A percentile compares a stretch with the other conserved stretches of the same genome.
Evolutionary conservation across 805 yeast genomes (phyloP).

Genomic region (Barnettozyma botsteinii): DNA sequence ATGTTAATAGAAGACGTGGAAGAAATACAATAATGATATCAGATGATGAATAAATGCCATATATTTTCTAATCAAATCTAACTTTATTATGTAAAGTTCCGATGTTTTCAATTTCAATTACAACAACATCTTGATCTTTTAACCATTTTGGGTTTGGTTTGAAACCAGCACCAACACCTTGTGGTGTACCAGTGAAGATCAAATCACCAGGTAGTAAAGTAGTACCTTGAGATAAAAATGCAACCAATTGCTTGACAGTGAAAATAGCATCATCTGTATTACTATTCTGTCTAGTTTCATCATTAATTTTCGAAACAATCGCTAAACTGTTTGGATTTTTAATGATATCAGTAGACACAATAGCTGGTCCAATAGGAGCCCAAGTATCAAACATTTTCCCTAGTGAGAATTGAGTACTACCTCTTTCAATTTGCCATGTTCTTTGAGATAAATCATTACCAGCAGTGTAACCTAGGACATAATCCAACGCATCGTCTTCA

Average conservation of each 20-base stretch:
- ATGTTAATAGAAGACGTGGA: neutral
- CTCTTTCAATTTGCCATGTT: slow-evolving; percentile 45
- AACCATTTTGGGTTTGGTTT: slow-evolving; percentile 35
- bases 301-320: slow-evolving; percentile 39
- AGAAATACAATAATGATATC: neutral
- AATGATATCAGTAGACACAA: slow-evolving; percentile 32
- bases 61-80: slow-evolving; percentile 21
- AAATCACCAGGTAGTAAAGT: slow-evolving; percentile 48
- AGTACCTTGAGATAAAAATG: slow-evolving; percentile 44
- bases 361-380: slow-evolving; percentile 53
- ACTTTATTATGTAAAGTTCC: slow-evolving; percentile 38
- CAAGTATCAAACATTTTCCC: slow-evolving; percentile 49
- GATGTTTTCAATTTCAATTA: slow-evolving; percentile 35
- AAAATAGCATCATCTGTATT: slow-evolving; percentile 44
- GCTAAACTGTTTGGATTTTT: slow-evolving; percentile 27
- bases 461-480: slow-evolving; percentile 44
- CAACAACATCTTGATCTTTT: slow-evolving; percentile 38
- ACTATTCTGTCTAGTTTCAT: slow-evolving; percentile 39
- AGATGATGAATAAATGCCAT: slow-evolving; percentile 1
- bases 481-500: slow-evolving; percentile 35
- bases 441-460: slow-evolving; percentile 53
- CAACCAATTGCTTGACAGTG: slow-evolving; percentile 34
- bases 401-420: slow-evolving; percentile 47
- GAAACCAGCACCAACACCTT: slow-evolving; percentile 46
- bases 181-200: slow-evolving; percentile 51